These are phyloP conservation scores for Panicum virgatum DNA, from an alignment of 202 grass and related monocot species.

Conservation along the genomic window DNA sequence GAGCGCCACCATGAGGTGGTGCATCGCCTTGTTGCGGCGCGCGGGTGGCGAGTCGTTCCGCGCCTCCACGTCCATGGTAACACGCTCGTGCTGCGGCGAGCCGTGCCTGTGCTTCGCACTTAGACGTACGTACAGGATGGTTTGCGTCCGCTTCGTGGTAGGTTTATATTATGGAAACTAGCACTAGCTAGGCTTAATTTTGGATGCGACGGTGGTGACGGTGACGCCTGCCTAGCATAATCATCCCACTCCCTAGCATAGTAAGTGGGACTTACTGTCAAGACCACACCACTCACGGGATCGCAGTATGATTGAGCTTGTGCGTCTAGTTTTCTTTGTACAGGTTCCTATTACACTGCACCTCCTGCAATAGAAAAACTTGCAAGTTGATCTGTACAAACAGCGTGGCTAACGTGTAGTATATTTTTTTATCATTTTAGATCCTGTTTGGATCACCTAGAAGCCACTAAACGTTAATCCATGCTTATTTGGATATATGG, in stretches of 20 bases:
- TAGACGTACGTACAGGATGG: not conserved
- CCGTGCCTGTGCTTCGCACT: not conserved
- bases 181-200: not conserved
- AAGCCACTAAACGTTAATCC: too few species aligned
- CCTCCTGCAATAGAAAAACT: too few species aligned
- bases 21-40: constrained; percentile 26
- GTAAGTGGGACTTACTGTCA: too few species aligned
- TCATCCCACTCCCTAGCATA: not conserved
- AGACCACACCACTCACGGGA: not conserved
- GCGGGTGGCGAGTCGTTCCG: not conserved
- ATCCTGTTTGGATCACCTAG: not conserved
- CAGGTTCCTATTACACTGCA: too few species aligned
- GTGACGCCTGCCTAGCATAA: not conserved
- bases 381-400: not conserved
- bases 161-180: constrained; percentile 12
- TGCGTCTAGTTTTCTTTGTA: not conserved
- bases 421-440: not conserved
- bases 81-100: not conserved
- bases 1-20: constrained; percentile 39
- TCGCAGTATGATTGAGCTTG: not conserved
- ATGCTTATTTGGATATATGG: too few species aligned
- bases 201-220: not conserved
- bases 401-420: not conserved
- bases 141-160: not conserved
- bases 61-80: constrained; percentile 56